Conservation (phyloP, 352 stramenopile species). For the Pseudoperonospora humuli region DNA sequence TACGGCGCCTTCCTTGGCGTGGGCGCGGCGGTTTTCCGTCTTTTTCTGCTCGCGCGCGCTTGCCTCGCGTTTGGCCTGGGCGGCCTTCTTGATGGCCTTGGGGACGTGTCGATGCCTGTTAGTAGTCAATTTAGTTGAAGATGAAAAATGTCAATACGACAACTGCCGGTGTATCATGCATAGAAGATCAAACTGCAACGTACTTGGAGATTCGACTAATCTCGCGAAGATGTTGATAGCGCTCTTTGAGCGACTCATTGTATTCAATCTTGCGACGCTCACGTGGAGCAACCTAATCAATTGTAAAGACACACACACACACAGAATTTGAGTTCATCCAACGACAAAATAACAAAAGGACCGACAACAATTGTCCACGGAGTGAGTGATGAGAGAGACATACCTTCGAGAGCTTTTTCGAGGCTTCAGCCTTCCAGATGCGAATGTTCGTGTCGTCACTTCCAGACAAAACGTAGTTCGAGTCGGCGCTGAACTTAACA, state of each 20-base stretch:
- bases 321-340: slow-evolving; percentile 15
- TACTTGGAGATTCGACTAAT: slow-evolving; percentile 90
- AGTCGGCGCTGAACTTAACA: slow-evolving; percentile 81
- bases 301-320: neutral
- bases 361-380: neutral
- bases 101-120: slow-evolving; percentile 91
- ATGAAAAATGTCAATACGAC: slow-evolving; percentile 10
- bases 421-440: slow-evolving; percentile 97
- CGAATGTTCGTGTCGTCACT: slow-evolving; percentile 99
- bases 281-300: slow-evolving; percentile 43
- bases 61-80: slow-evolving; percentile 79
- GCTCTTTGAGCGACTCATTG: slow-evolving; percentile 94
- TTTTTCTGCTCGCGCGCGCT: slow-evolving; percentile 80
- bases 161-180: slow-evolving; percentile 13
- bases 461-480: slow-evolving; percentile 96
- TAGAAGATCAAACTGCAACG: slow-evolving; percentile 27
- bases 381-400: slow-evolving; percentile 6
- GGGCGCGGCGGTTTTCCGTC: slow-evolving; percentile 70
- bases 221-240: slow-evolving; percentile 91
- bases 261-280: slow-evolving; percentile 93
- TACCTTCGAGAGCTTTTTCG: slow-evolving; percentile 90
- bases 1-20: slow-evolving; percentile 71
- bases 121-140: slow-evolving; percentile 12
- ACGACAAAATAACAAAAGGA: slow-evolving; percentile 9
- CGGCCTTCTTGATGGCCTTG: slow-evolving; percentile 97